Percentiles rank a stretch among this genome's conserved stretches.
Evolutionary conservation across 768 basidiomycete genomes (phyloP).

Genomic region (Pisolithus tinctorius): DNA sequence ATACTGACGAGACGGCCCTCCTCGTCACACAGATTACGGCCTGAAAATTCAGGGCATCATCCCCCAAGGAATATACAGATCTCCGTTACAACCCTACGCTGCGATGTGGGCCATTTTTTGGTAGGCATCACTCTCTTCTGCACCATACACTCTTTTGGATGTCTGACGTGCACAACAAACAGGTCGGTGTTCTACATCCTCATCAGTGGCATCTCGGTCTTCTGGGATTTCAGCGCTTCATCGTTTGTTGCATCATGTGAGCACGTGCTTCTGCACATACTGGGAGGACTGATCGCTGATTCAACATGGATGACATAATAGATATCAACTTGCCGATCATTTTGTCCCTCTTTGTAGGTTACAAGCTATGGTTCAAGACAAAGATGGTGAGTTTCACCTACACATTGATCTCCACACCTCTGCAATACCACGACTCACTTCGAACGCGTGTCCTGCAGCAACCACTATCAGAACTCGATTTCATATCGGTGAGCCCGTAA

Average conservation of each 20-base stretch:
- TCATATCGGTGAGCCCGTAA: constrained; percentile 46
- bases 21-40: constrained; percentile 42
- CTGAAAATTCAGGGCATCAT: constrained; percentile 59
- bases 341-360: constrained; percentile 37
- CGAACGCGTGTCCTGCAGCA: constrained; percentile 1
- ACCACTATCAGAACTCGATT: constrained; percentile 52
- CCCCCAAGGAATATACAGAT: constrained; percentile 56
- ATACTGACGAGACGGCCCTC: constrained; percentile 5
- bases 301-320: constrained; percentile 1
- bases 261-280: neutral
- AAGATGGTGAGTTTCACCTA: constrained; percentile 12
- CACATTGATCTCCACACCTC: too few relatives aligned
- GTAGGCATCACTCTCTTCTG: constrained; percentile 34
- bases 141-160: neutral
- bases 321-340: constrained; percentile 38
- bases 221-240: constrained; percentile 54
- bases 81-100: constrained; percentile 57
- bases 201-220: constrained; percentile 51
- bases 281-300: neutral
- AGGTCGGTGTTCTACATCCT: constrained; percentile 45
- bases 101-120: constrained; percentile 68
- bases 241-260: constrained; percentile 42
- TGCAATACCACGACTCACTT: neutral
- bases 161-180: neutral
- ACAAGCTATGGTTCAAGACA: constrained; percentile 29